A percentile compares a stretch with the other conserved stretches of the same genome.
These are phyloP conservation scores for Boletus reticulatus DNA, from an alignment of 768 basidiomycete genomes.

Conservation along the genomic window DNA sequence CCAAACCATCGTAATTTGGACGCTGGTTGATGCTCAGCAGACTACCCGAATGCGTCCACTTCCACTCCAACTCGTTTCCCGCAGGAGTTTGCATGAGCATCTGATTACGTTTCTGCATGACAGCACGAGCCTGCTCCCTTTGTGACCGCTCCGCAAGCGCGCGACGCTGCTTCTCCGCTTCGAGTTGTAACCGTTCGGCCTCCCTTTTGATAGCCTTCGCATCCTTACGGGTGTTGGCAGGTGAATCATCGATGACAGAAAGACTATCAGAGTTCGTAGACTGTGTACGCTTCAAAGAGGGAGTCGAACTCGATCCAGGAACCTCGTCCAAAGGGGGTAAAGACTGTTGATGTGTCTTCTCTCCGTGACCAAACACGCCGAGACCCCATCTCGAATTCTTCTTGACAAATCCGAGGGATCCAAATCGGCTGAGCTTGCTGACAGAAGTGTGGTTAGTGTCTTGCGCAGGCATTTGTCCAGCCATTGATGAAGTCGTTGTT, in stretches of 20 bases:
- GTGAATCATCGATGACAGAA: conserved; percentile 52
- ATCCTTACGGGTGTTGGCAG: conserved; percentile 45
- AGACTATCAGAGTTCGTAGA: conserved; percentile 74
- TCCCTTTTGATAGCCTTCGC: conserved; percentile 80
- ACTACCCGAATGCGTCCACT: conserved; percentile 40
- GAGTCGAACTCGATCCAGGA: conserved; percentile 51
- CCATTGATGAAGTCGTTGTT: conserved; percentile 46
- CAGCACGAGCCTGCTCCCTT: conserved; percentile 86
- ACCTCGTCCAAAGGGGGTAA: conserved; percentile 76
- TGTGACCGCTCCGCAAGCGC: conserved; percentile 70
- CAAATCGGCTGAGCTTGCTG: conserved; percentile 57
- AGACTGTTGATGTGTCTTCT: conserved; percentile 59
- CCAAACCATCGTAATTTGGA: conserved; percentile 27
- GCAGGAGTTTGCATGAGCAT: conserved; percentile 57
- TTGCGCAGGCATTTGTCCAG: conserved; percentile 36
- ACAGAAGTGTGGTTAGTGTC: conserved; percentile 41
- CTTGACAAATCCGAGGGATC: conserved; percentile 62
- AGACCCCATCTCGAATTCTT: conserved; percentile 68
- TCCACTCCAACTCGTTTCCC: conserved; percentile 64
- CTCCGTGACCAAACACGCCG: conserved; percentile 66
- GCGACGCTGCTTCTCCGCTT: conserved; percentile 84
- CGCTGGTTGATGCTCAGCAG: conserved; percentile 40
- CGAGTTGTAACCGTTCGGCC: conserved; percentile 70
- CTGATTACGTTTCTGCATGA: conserved; percentile 86
- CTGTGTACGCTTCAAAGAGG: conserved; percentile 75